Evolutionary conservation across 2,329 filamentous ascomycete species (phyloP), one percentile per base, ranked within the genome.

Genomic region (Aspergillus vadensis): DNA sequence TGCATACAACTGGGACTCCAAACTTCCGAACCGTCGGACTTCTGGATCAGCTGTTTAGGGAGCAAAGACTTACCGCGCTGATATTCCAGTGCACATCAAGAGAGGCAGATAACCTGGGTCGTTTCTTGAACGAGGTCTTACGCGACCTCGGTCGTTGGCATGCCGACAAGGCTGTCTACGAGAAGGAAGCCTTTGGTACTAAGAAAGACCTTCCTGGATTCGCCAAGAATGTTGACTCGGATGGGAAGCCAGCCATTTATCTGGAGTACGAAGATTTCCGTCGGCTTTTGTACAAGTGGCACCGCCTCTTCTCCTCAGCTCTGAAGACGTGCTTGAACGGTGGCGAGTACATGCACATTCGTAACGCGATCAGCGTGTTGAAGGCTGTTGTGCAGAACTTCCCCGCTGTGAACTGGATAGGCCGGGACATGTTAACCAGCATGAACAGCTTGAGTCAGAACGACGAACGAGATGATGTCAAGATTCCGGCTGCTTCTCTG

Each of bases 291-390:
- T 95, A 90, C 80, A 90, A 91, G 68, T 98, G 94, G 92, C 96
- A 99, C 76, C 88, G 89, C 69, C 87, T 90, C 64, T 80, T 99
- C 47, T 90, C 90, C 68, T 85, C 81, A 53, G 91, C 94, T 2
- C 81, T 99, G 57, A 93, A 92, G 73, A 85, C 85, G 39, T 97
- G 94, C 73, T 83, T 99, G 50, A 86, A 87, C 17, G 89, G 89
- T 27, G 88, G 86, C 32, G 94, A 98, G 76, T 99, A 95, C 85
- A 97, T 97, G 90, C 93, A 97, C 75, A 96, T 98, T 72, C 88
- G 94, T 58, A 99, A 99, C 73, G 92, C 92, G 48, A 96, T 98
- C 67, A 95, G 90, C 60, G 84, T 98, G 4, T 82, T 99, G 61
- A 96, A 95, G 73, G 85, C 86, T 10, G 83, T 97, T 51, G 85